These are phyloP conservation scores for Chaetomium fimeti DNA, from an alignment of 495 filamentous ascomycete species.

Conservation along the genomic window DNA sequence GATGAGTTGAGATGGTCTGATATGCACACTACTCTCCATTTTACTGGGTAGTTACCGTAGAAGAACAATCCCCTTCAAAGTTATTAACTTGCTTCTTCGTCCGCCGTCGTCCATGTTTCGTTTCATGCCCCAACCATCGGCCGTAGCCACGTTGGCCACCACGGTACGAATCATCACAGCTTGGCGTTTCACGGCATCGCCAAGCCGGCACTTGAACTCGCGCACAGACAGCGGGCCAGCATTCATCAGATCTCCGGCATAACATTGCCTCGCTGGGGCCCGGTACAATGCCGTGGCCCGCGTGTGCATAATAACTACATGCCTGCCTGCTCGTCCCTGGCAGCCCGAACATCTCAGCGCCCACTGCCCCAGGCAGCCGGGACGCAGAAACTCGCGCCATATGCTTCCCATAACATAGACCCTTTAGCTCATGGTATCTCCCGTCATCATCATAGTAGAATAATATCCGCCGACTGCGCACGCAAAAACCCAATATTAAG, in stretches of 20 bases:
- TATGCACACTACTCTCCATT: background rate
- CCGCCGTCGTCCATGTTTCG: background rate
- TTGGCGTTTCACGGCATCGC: background rate
- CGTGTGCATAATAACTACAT: conserved; percentile 1
- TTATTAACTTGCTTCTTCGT: no score
- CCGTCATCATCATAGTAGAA: conserved; percentile 12
- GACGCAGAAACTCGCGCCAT: background rate
- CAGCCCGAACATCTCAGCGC: background rate
- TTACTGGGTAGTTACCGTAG: no score
- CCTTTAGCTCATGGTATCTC: conserved; percentile 22
- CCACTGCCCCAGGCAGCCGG: conserved; percentile 15
- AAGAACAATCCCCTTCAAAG: no score
- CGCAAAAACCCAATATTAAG: conserved; percentile 15
- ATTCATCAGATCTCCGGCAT: background rate
- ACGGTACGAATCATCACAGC: no score
- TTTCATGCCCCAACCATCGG: background rate
- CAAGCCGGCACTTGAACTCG: background rate
- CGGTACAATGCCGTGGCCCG: background rate
- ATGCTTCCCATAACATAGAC: conserved; percentile 1
- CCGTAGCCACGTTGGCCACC: no score
- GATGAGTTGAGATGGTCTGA: background rate
- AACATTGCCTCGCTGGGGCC: conserved; percentile 3
- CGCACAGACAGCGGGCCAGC: conserved; percentile 8
- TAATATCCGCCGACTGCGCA: conserved; percentile 8
- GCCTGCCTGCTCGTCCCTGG: background rate